Conservation (phyloP, 805 yeast genomes). For the Saturnispora sekii region DNA sequence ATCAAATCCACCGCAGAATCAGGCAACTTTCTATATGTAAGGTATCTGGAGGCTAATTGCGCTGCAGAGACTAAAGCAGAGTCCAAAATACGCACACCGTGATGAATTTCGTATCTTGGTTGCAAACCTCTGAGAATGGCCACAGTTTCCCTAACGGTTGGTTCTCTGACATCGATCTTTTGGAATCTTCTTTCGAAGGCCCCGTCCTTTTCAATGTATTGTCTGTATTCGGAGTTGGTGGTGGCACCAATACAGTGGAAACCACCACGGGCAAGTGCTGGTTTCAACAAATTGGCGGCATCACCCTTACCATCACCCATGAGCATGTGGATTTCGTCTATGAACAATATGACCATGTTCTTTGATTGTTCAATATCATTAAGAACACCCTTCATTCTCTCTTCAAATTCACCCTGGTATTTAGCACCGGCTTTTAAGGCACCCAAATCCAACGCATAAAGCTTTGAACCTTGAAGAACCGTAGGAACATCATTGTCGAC, state of each 20-base stretch:
- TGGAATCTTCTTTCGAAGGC: constrained; percentile 99
- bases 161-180: constrained; percentile 91
- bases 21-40: constrained; percentile 91
- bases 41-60: constrained; percentile 84
- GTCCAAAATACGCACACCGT: constrained; percentile 93
- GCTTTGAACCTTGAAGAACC: constrained; percentile 67
- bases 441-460: constrained; percentile 88
- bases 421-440: constrained; percentile 98
- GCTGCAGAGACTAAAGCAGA: constrained; percentile 92
- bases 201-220: constrained; percentile 90
- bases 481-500: constrained; percentile 93
- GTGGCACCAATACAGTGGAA: constrained; percentile 98
- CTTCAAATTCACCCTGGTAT: constrained; percentile 97
- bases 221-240: constrained; percentile 88
- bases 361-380: constrained; percentile 86
- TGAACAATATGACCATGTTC: constrained; percentile 78
- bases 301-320: constrained; percentile 99
- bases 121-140: constrained; percentile 96
- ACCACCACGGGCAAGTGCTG: constrained; percentile 93
- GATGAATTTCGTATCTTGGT: constrained; percentile 92
- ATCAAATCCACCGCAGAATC: constrained; percentile 95
- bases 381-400: constrained; percentile 92
- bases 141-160: constrained; percentile 84
- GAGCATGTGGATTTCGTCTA: constrained; percentile 97
- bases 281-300: constrained; percentile 93